These are phyloP conservation scores for Colletotrichum caudatum DNA, from an alignment of 2,329 filamentous ascomycete genomes.

Conservation along the genomic window DNA sequence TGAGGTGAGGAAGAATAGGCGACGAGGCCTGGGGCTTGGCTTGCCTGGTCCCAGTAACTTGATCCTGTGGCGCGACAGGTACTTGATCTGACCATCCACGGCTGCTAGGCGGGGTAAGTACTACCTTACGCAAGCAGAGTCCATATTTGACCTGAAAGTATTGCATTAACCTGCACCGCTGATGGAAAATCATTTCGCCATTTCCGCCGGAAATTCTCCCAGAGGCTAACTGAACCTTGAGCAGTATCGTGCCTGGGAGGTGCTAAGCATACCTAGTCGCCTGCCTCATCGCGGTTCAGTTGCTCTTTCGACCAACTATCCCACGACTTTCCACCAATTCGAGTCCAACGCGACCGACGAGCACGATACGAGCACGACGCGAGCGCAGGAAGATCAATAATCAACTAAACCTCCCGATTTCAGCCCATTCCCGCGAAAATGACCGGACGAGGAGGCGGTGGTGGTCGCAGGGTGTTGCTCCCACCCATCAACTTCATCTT, in stretches of 20 bases:
- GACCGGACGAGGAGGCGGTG: conserved; percentile 71
- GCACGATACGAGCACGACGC: neutral
- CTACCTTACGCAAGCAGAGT: neutral
- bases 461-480: conserved; percentile 70
- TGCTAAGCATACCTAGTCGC: conserved; percentile 13
- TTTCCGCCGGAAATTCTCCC: conserved; percentile 25
- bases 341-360: conserved; percentile 13
- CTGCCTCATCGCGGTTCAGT: conserved; percentile 17
- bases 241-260: conserved; percentile 5
- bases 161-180: neutral
- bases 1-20: conserved; percentile 2
- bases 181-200: conserved; percentile 35
- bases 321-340: conserved; percentile 12
- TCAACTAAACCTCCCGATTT: neutral
- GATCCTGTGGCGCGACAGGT: neutral
- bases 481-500: conserved; percentile 69
- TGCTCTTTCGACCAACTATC: conserved; percentile 13
- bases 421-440: conserved; percentile 51
- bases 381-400: neutral
- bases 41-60: conserved; percentile 6
- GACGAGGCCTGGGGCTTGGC: conserved; percentile 4
- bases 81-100: neutral
- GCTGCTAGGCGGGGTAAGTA: conserved; percentile 5
- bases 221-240: conserved; percentile 9
- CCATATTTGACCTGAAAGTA: neutral